These are phyloP conservation scores for Chytridium lagenaria DNA, from an alignment of 371 early-diverging fungal species.

Conservation along the genomic window DNA sequence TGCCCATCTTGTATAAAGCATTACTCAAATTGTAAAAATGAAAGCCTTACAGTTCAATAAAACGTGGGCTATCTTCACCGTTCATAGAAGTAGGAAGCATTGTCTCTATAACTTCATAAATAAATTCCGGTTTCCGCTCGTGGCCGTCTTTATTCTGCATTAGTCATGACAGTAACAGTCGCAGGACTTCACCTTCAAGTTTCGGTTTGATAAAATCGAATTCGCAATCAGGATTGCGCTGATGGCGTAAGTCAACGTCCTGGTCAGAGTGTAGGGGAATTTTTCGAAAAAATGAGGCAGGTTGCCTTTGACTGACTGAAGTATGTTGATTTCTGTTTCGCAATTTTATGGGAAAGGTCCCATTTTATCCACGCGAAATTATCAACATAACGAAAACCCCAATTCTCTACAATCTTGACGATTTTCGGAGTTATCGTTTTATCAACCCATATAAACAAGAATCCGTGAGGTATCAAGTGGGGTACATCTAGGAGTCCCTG, in stretches of 20 bases:
- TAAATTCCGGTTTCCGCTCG: conserved; percentile 79
- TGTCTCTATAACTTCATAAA: conserved; percentile 88
- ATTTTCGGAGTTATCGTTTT: conserved; percentile 86
- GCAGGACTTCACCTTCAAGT: conserved; percentile 44
- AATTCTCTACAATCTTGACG: conserved; percentile 69
- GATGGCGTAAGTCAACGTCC: conserved; percentile 87
- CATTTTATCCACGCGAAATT: conserved; percentile 94
- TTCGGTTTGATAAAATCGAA: conserved; percentile 88
- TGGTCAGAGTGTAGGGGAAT: conserved; percentile 53
- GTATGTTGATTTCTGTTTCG: conserved; percentile 65
- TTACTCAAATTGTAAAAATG: neutral
- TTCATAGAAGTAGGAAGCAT: conserved; percentile 64
- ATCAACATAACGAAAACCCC: conserved; percentile 95
- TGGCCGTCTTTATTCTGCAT: conserved; percentile 33
- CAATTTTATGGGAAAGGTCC: conserved; percentile 79
- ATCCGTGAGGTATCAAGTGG: conserved; percentile 74
- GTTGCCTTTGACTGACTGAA: conserved; percentile 86
- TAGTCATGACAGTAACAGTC: neutral
- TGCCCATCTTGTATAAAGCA: neutral
- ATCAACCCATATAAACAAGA: conserved; percentile 90
- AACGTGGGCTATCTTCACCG: conserved; percentile 25
- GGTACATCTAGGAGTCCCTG: conserved; percentile 64
- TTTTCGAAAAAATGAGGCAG: conserved; percentile 77
- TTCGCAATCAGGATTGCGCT: conserved; percentile 90
- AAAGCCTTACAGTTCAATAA: conserved; percentile 24